Evolutionary conservation across 441 rosid species (phyloP).

Genomic region (Bruguiera hainesii): DNA sequence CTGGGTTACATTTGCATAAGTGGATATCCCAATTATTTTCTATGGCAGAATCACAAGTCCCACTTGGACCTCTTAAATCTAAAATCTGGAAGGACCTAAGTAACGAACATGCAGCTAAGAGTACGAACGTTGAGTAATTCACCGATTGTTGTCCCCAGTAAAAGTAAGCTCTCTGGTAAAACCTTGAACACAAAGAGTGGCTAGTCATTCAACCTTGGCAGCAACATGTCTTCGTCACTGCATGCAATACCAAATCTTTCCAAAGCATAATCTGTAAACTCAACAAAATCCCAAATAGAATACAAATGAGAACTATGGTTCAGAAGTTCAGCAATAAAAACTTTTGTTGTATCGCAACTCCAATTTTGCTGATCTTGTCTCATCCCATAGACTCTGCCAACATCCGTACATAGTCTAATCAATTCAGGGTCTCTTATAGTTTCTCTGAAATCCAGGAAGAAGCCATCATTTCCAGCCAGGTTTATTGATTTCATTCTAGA

Average conservation of each 20-base stretch:
- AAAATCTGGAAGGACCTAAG: neutral
- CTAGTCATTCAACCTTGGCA: constrained; percentile 10
- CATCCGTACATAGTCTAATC: constrained; percentile 37
- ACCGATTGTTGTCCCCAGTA: too few relatives aligned
- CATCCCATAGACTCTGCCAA: constrained; percentile 45
- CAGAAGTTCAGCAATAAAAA: constrained; percentile 25
- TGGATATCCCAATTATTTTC: neutral
- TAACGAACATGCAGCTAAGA: too few relatives aligned
- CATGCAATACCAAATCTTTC: constrained; percentile 22
- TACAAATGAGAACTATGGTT: constrained; percentile 30
- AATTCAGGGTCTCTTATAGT: constrained; percentile 50
- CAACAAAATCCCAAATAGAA: constrained; percentile 46
- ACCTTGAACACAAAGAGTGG: neutral
- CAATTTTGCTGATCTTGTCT: constrained; percentile 36
- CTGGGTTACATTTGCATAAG: neutral
- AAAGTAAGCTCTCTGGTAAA: neutral
- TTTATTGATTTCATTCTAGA: constrained; percentile 49
- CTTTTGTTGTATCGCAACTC: constrained; percentile 26
- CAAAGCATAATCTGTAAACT: constrained; percentile 33
- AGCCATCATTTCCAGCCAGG: constrained; percentile 28
- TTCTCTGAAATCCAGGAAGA: constrained; percentile 39
- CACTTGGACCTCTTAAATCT: neutral
- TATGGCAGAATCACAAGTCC: constrained; percentile 1
- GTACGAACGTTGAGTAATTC: too few relatives aligned
- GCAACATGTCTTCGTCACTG: constrained; percentile 17